Evolutionary conservation across 2,329 filamentous ascomycete species (phyloP), one percentile per base, ranked within the genome.

Genomic region (Claviceps arundinis): DNA sequence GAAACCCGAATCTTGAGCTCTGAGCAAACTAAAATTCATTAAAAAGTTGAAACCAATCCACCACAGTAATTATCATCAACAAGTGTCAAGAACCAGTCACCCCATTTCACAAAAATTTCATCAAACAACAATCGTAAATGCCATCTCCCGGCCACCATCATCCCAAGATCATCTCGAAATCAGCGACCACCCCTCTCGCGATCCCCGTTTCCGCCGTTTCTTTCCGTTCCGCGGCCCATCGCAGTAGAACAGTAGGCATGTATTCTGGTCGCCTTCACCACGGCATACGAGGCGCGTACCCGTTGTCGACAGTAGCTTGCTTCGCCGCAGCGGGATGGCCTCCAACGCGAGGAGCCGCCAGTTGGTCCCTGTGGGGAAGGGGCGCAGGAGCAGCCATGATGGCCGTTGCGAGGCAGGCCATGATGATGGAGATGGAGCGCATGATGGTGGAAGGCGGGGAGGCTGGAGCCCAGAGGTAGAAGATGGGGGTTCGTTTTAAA

Each of bases 351-450:
- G 51, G 47, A 40, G 51, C 47, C 5, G 47, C 37, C 7, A 50
- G 24, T 22, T 53, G 51, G 17, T 53, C 51, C n/a, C 51, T 41
- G 26, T 47, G 26, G 50, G 50, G 50, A 6, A 50, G 26, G 45
- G 50, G 50, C 4, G 37, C 44, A 8, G 50, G 50, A 6, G 48
- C 40, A 5, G 45, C 51, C 34, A 53, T 17, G 47, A 22, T 19
- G 2, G 45, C 51, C 4, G 51, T 24, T n/a, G 47, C 47, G 30
- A 53, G 51, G 43, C 43, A 53, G 47, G 47, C 47, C 9, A 50
- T 40, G 37, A 53, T 24, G 51, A 50, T 17, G 43, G 47, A 37
- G 47, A 52, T 2, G 47, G 47, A 13, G 47, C 26, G 47, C 51
- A 53, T 53, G n/a, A 7, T 48, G n/a, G 8, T 30, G 26, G 26